Conservation (phyloP, 169 alveolate species). For the Fabrea salina region DNA sequence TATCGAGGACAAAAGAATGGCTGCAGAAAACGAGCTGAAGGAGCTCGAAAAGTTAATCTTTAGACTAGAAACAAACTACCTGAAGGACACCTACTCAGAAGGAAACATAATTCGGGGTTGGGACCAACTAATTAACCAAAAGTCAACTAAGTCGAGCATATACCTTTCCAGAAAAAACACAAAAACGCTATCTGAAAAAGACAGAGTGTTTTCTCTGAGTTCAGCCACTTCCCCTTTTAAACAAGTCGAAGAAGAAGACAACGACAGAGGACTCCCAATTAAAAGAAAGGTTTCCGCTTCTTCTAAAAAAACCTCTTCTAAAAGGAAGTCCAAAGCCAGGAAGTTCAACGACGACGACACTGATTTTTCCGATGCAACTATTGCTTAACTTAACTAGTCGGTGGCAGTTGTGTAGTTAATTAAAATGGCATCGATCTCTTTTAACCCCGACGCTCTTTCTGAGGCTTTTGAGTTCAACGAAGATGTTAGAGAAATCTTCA, state of each 20-base stretch:
- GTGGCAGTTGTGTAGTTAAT: too few relatives aligned
- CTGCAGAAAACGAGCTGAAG: slow-evolving; percentile 14
- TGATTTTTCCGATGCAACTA: too few relatives aligned
- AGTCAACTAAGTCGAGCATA: not conserved
- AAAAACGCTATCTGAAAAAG: not conserved
- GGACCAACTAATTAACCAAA: not conserved
- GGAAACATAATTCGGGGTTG: slow-evolving; percentile 31
- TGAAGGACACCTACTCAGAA: slow-evolving; percentile 1
- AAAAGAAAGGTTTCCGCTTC: not conserved
- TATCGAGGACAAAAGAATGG: not conserved
- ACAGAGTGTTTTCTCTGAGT: slow-evolving; percentile 8
- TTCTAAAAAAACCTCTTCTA: not conserved
- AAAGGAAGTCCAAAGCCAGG: slow-evolving; percentile 1
- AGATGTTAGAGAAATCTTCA: slow-evolving; percentile 27
- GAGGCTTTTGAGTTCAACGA: too few relatives aligned
- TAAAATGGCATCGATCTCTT: too few relatives aligned
- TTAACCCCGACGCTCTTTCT: too few relatives aligned
- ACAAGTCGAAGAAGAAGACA: slow-evolving; percentile 1
- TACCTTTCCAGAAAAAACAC: not conserved
- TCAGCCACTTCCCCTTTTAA: slow-evolving; percentile 12
- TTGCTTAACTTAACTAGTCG: too few relatives aligned
- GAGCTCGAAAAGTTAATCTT: slow-evolving; percentile 23
- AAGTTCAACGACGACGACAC: not conserved
- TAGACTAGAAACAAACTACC: slow-evolving; percentile 22
- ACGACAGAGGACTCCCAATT: not conserved